Conservation (phyloP, 176 grass and related monocot genomes). For the Poa pratensis region DNA sequence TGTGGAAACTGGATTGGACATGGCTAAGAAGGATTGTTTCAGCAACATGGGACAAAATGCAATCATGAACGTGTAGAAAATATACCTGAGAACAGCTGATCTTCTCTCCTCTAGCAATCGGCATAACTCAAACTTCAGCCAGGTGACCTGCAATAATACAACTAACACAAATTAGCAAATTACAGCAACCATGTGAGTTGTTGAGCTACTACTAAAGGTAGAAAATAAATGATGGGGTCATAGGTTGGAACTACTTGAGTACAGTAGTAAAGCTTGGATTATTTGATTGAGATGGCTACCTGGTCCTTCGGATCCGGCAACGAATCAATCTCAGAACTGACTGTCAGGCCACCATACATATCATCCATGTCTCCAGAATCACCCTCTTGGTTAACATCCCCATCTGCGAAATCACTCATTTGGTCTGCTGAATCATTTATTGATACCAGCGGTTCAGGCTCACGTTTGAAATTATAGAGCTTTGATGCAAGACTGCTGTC, state of each 20-base stretch:
- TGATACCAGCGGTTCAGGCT: constrained; percentile 71
- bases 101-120: constrained; percentile 92
- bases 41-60: constrained; percentile 27
- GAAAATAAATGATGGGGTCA: neutral
- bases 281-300: constrained; percentile 50
- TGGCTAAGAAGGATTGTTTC: constrained; percentile 57
- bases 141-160: constrained; percentile 56
- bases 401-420: constrained; percentile 50
- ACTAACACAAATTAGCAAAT: constrained; percentile 30
- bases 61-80: constrained; percentile 15
- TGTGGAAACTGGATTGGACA: constrained; percentile 17
- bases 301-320: constrained; percentile 92
- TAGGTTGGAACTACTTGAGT: constrained; percentile 25
- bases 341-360: constrained; percentile 57
- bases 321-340: constrained; percentile 79
- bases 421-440: constrained; percentile 57
- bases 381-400: constrained; percentile 55
- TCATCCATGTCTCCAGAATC: constrained; percentile 59
- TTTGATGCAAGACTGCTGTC: constrained; percentile 79
- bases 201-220: constrained; percentile 40
- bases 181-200: neutral
- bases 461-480: constrained; percentile 82
- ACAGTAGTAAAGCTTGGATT: constrained; percentile 15
- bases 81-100: constrained; percentile 91
- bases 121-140: constrained; percentile 90